A percentile compares a stretch with the other conserved stretches of the same genome.
Evolutionary conservation across 371 early-diverging fungal genomes (phyloP).

Genomic region (Rhizomucor pusillus): DNA sequence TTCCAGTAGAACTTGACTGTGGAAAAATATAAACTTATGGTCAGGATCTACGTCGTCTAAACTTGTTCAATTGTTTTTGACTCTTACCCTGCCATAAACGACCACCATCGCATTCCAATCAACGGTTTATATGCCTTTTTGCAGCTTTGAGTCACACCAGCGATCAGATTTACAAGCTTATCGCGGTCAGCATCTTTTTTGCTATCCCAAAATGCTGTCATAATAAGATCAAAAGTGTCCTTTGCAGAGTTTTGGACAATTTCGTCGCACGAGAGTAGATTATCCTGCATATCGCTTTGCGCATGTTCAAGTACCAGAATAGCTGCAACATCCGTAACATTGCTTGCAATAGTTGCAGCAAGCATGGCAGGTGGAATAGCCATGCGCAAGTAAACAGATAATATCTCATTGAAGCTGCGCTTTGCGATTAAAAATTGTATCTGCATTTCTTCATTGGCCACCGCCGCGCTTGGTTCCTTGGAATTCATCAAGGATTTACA

Average conservation of each 20-base stretch:
- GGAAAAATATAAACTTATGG: neutral
- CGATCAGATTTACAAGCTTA: slow-evolving; percentile 21
- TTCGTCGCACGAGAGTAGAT: neutral
- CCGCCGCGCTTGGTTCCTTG: neutral
- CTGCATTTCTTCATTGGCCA: slow-evolving; percentile 13
- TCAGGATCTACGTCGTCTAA: neutral
- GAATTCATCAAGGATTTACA: slow-evolving; percentile 3
- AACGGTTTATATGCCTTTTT: slow-evolving; percentile 22
- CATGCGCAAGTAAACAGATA: slow-evolving; percentile 31
- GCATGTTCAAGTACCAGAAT: neutral
- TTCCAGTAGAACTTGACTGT: neutral
- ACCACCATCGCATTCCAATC: slow-evolving; percentile 41
- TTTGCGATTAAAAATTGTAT: slow-evolving; percentile 20
- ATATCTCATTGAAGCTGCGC: slow-evolving; percentile 27
- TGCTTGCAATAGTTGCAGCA: slow-evolving; percentile 21
- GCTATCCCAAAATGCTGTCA: slow-evolving; percentile 23
- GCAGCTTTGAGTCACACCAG: slow-evolving; percentile 18
- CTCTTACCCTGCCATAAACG: slow-evolving; percentile 30
- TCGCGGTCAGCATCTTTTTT: slow-evolving; percentile 14
- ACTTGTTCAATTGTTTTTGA: slow-evolving; percentile 5
- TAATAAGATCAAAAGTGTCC: slow-evolving; percentile 29
- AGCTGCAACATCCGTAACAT: slow-evolving; percentile 17
- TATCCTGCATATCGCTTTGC: neutral
- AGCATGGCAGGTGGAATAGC: slow-evolving; percentile 33
- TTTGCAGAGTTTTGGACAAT: slow-evolving; percentile 15